Evolutionary conservation across 2,329 filamentous ascomycete species (phyloP).

Genomic region (Arthroderma uncinatum): DNA sequence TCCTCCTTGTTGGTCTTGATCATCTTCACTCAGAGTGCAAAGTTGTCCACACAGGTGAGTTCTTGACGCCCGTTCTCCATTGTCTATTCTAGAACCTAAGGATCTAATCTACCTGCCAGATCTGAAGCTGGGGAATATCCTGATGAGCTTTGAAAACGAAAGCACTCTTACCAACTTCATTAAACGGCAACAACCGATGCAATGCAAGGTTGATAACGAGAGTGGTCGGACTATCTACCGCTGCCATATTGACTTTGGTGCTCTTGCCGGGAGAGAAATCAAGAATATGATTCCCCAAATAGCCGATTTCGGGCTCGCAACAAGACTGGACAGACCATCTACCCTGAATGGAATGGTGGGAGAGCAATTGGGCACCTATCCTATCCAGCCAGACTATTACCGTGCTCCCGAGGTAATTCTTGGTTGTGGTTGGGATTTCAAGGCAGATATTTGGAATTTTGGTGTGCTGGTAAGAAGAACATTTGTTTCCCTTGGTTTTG

Average conservation of each 20-base stretch:
- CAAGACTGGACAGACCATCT: constrained; percentile 23
- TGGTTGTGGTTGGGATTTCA: constrained; percentile 29
- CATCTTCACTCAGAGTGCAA: constrained; percentile 31
- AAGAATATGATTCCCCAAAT: constrained; percentile 21
- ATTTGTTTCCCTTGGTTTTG: too few relatives aligned
- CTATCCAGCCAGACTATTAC: constrained; percentile 32
- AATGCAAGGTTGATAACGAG: constrained; percentile 11
- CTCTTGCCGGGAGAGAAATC: constrained; percentile 16
- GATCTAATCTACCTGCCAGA: constrained; percentile 13
- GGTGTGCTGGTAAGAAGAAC: constrained; percentile 28
- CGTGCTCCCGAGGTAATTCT: constrained; percentile 34
- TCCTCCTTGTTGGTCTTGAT: constrained; percentile 29
- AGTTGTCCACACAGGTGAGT: constrained; percentile 30
- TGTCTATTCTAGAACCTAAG: not conserved
- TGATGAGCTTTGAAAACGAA: constrained; percentile 10
- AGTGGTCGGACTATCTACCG: constrained; percentile 16
- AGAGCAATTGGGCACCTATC: constrained; percentile 27
- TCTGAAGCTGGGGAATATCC: constrained; percentile 13
- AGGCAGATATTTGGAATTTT: constrained; percentile 34
- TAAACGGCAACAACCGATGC: constrained; percentile 2
- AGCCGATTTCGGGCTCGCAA: constrained; percentile 16
- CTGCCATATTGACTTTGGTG: constrained; percentile 20
- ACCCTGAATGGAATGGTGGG: constrained; percentile 22
- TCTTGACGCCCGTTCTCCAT: not conserved
- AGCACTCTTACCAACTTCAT: constrained; percentile 8